Base-by-base conservation (phyloP, 306 rosid species). In the Mucuna pruriens region DNA sequence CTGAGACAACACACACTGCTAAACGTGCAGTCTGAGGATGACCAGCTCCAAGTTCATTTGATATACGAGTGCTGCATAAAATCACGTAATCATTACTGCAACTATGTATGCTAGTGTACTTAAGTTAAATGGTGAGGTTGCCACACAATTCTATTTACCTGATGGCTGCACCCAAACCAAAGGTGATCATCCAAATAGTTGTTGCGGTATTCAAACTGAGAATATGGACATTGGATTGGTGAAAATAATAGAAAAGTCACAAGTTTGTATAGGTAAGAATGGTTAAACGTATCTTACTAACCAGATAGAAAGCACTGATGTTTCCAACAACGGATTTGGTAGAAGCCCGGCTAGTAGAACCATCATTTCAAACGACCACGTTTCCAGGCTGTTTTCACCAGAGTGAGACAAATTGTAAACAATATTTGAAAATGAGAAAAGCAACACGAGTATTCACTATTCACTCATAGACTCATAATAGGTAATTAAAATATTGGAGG, bases 21-120 rank as follows among this genome's bases (percentile, higher is more conserved):
- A 92, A 86, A 48, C 85, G 82, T 26, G 93, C 93, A 36, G 84
- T 73, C 60, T 63, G 49, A 0, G 95, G 79, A n/a, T 26, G 80
- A 26, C 89, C 90, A 40, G 93, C 95, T 60, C 97, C 95, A 31
- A 92, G 79, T 86, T 92, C 95, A 69, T 90, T 92, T 17, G 97
- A 90, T 52, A 90, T 89, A 22, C 97, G 87, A 22, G 88, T 87
- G 86, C 95, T 89, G 79, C 71, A 75, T 61, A 58, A n/a, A n/a
- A n/a, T n/a, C n/a, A n/a, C n/a, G n/a, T n/a, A n/a, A n/a, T n/a
- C n/a, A n/a, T n/a, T n/a, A n/a, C n/a, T n/a, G n/a, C n/a, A n/a
- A n/a, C n/a, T 29, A 29, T 29, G 3, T 29, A 29, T 29, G 3
- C 1, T 29, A n/a, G n/a, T n/a, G n/a, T n/a, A n/a, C n/a, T n/a